phyloP scores from a whole-genome alignment of 176 grass and related monocot genomes.

The Lolium multiflorum region DNA sequence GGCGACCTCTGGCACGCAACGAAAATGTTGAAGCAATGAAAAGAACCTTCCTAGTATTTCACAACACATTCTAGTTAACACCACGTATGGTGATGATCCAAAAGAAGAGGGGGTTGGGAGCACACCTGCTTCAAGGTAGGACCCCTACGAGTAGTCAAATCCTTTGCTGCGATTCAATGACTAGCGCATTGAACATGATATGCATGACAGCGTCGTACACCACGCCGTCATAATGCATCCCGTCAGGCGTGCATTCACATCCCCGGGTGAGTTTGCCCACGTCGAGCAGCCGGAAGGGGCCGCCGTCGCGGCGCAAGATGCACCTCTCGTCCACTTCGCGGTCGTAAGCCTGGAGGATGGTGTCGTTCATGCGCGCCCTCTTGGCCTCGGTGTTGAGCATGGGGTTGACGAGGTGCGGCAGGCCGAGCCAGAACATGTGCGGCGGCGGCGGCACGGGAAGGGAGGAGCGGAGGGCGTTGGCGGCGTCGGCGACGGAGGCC shows the following conservation, averaged over 20 bases:
- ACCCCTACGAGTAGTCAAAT: constrained; percentile 58
- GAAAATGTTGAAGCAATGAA: constrained; percentile 51
- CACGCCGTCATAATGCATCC: constrained; percentile 75
- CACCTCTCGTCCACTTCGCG: constrained; percentile 56
- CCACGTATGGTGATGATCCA: constrained; percentile 36
- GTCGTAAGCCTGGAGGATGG: constrained; percentile 66
- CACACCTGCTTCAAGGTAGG: constrained; percentile 66
- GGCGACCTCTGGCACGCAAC: constrained; percentile 7
- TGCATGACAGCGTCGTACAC: constrained; percentile 83
- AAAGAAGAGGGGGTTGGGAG: constrained; percentile 52
- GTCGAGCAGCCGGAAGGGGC: constrained; percentile 71
- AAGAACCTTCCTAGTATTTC: constrained; percentile 50
- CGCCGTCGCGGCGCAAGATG: constrained; percentile 48
- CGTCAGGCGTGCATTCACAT: constrained; percentile 81
- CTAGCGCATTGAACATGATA: constrained; percentile 87
- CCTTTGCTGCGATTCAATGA: constrained; percentile 81
- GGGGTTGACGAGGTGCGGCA: constrained; percentile 69
- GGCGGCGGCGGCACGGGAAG: constrained; percentile 54
- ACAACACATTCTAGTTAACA: constrained; percentile 58
- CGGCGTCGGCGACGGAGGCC: constrained; percentile 39
- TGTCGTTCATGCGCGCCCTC: constrained; percentile 72
- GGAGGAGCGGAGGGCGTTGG: constrained; percentile 38
- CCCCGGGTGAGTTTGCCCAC: constrained; percentile 62
- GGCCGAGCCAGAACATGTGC: constrained; percentile 89
- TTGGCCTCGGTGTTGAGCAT: constrained; percentile 92